A percentile compares a stretch with the other conserved stretches of the same genome.
Evolutionary conservation across 2,329 filamentous ascomycete genomes (phyloP).

Genomic region (Clarireedia homoeocarpa): DNA sequence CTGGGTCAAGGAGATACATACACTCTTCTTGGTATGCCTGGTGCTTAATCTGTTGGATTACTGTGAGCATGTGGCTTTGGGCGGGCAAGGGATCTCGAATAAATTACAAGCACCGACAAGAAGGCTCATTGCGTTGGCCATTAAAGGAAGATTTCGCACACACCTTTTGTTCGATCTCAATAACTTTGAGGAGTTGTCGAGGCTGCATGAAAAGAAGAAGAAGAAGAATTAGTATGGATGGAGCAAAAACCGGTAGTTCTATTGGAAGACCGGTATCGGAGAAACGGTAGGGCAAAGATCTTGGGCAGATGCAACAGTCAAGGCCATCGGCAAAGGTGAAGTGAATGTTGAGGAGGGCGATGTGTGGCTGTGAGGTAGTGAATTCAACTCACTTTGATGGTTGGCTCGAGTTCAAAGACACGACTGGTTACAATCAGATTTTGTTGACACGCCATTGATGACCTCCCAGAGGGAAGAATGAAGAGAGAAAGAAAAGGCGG

Average conservation of each 20-base stretch:
- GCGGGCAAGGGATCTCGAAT: not conserved
- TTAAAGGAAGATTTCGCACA: not conserved
- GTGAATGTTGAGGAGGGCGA: not conserved
- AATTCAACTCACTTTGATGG: not conserved
- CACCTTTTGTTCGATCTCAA: constrained; percentile 1
- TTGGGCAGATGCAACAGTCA: not conserved
- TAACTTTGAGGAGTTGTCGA: not conserved
- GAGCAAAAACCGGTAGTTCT: not conserved
- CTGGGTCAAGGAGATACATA: not conserved
- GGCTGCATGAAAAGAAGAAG: not conserved
- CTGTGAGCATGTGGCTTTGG: not conserved
- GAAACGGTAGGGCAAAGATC: not conserved
- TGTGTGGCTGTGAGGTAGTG: not conserved
- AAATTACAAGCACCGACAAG: not conserved
- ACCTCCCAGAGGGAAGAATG: not conserved
- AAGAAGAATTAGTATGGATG: not conserved
- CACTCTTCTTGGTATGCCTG: not conserved
- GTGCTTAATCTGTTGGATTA: not conserved
- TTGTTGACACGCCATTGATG: not conserved
- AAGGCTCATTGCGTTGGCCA: not conserved
- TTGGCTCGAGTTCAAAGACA: not conserved
- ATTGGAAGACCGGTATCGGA: not conserved
- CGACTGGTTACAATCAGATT: not conserved
- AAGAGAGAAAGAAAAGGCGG: not conserved
- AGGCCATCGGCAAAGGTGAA: not conserved